phyloP scores from a whole-genome alignment of 345 rosid genomes.

The Trapa incisa region DNA sequence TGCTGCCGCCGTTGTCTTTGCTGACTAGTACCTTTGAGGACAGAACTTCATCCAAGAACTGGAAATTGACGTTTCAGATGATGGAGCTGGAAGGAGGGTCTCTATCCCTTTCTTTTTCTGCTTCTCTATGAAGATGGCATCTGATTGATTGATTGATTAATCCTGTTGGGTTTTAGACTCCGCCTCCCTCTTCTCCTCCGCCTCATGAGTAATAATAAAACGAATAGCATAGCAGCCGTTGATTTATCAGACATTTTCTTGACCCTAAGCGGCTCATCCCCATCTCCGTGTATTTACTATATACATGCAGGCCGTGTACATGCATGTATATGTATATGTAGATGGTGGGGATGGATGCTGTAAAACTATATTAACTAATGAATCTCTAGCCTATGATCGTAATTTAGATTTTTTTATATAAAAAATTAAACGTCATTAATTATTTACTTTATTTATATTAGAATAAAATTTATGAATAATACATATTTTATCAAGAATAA shows the following conservation, averaged over 20 bases:
- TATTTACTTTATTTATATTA: no score
- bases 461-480: no score
- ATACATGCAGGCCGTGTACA: no score
- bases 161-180: neutral
- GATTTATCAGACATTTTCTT: no score
- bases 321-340: neutral
- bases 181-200: constrained; percentile 16
- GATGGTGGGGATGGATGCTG: constrained; percentile 37
- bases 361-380: neutral
- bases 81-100: constrained; percentile 11
- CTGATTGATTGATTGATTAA: constrained; percentile 16
- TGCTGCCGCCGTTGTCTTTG: neutral
- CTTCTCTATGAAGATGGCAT: constrained; percentile 69
- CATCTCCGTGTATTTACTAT: no score
- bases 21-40: no score
- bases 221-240: neutral
- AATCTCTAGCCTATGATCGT: no score
- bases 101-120: constrained; percentile 27
- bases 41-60: no score
- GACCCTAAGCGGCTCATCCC: no score
- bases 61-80: neutral
- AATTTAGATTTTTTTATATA: no score
- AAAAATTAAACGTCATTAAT: no score
- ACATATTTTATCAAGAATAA: no score
- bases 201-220: constrained; percentile 6